Base-by-base conservation (phyloP, 176 grass and related monocot species). In the Aegilops umbellulata region DNA sequence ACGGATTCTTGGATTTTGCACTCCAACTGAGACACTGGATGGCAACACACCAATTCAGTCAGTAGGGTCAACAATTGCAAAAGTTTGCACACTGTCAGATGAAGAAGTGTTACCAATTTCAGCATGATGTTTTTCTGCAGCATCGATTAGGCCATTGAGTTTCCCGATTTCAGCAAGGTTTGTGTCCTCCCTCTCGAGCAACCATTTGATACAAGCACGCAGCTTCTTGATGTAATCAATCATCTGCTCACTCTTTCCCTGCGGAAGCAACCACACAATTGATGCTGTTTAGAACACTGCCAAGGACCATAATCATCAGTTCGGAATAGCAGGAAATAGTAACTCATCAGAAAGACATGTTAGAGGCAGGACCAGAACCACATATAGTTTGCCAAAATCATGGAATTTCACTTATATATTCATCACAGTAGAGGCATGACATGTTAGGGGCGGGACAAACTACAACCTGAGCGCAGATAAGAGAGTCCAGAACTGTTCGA, bases 231-330 rank as follows among this genome's bases (percentile, higher is more conserved):
- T 95, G 79, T 95, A 95, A 19, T 95, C 93, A 19, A 88, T 82
- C 93, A 95, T 95, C 34, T 95, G 93, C 80, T 95, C 93, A 2
- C 88, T 90, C 47, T 89, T 95, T 0, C 90, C 93, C 93, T 95
- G 82, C 0, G 10, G 53, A 83, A 65, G 3, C 17, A 58, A 82
- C 42, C 17, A 4, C 3, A 24, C 23, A 7, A 42, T 34, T 10
- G 44, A 3, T 31, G 74, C 2, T 55, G 46, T 20, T 76, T 76
- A 76, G 23, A 73, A 39, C 25, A 73, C 15, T 29, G 7, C 17
- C 4, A 26, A 42, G 12, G 23, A 25, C 34, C 10, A 51, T 32
- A 57, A 5, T 41, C 2, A 19, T 23, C n/a, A 41, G 31, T 19
- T 65, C 27, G 22, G 63, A 36, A 65, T 3, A 8, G 26, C 2